phyloP scores from a whole-genome alignment of 108 stramenopile species.

The Skeletonema potamos region DNA sequence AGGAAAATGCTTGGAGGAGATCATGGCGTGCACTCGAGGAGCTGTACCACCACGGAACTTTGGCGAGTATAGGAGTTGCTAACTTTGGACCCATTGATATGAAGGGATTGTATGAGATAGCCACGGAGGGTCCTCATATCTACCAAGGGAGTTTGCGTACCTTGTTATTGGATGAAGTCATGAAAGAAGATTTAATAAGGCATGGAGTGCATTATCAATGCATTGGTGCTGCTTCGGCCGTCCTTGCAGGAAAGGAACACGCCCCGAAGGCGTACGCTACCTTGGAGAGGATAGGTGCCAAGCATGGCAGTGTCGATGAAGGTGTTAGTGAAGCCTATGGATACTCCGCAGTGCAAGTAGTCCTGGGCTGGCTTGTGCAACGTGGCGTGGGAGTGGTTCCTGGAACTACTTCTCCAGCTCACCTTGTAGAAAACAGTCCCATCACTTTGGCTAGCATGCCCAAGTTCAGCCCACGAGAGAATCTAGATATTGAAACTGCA shows the following conservation, averaged over 20 bases:
- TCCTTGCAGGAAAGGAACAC: constrained; percentile 14
- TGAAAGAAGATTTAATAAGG: constrained; percentile 60
- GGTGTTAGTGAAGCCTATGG: not conserved
- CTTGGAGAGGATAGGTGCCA: constrained; percentile 42
- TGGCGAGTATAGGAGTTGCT: constrained; percentile 79
- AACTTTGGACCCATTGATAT: constrained; percentile 80
- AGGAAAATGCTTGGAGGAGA: constrained; percentile 71
- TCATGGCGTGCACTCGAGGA: constrained; percentile 83
- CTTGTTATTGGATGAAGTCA: constrained; percentile 56
- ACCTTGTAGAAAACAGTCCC: constrained; percentile 35
- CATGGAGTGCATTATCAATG: constrained; percentile 63
- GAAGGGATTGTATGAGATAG: constrained; percentile 35
- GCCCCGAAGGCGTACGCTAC: constrained; percentile 30
- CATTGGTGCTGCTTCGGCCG: constrained; percentile 61
- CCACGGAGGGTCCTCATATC: constrained; percentile 60
- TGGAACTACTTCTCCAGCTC: constrained; percentile 32
- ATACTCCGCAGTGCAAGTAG: constrained; percentile 35
- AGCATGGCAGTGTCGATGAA: constrained; percentile 2
- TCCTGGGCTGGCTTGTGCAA: constrained; percentile 31
- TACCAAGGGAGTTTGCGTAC: constrained; percentile 69
- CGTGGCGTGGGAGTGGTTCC: constrained; percentile 52
- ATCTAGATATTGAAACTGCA: constrained; percentile 40
- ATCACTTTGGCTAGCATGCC: constrained; percentile 20
- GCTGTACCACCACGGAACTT: constrained; percentile 40
- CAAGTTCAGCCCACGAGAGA: constrained; percentile 20